Percentiles rank a stretch among this genome's conserved stretches.
These are phyloP conservation scores for Cynanchum wilfordii DNA, from an alignment of 257 asterid genomes.

Conservation along the genomic window DNA sequence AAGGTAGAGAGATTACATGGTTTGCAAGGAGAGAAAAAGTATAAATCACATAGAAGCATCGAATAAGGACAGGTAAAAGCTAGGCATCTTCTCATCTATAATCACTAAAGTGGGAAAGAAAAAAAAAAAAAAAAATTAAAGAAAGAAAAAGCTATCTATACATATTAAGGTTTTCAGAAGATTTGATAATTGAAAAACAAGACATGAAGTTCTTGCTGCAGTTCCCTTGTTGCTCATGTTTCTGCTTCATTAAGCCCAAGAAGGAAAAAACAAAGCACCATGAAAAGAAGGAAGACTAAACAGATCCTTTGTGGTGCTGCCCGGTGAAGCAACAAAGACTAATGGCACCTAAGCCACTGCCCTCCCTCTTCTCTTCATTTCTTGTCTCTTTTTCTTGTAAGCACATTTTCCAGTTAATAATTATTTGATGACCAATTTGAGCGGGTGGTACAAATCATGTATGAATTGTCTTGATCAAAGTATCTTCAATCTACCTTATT, in stretches of 20 bases:
- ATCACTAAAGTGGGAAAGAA: constrained; percentile 16
- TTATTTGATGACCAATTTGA: constrained; percentile 1
- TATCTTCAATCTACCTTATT: constrained; percentile 41
- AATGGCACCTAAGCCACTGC: neutral
- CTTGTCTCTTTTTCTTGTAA: constrained; percentile 1
- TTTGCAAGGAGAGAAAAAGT: neutral
- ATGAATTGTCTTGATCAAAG: constrained; percentile 8
- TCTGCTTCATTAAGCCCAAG: constrained; percentile 53
- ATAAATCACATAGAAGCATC: constrained; percentile 7
- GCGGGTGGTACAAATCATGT: constrained; percentile 13
- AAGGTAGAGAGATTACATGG: neutral
- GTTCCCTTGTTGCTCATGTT: constrained; percentile 52
- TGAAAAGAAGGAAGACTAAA: constrained; percentile 22
- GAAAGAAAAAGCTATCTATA: constrained; percentile 18
- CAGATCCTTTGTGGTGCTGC: constrained; percentile 7
- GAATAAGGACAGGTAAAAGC: constrained; percentile 1
- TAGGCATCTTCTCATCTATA: constrained; percentile 30
- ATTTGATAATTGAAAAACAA: constrained; percentile 12
- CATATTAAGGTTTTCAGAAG: constrained; percentile 11
- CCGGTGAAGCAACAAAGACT: neutral
- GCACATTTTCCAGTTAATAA: neutral
- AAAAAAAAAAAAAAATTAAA: neutral
- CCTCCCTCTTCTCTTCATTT: neutral
- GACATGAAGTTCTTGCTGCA: constrained; percentile 41
- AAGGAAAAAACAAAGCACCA: constrained; percentile 27